phyloP scores from a whole-genome alignment of 2,329 filamentous ascomycete genomes.

The Colletotrichum cuscutae region DNA sequence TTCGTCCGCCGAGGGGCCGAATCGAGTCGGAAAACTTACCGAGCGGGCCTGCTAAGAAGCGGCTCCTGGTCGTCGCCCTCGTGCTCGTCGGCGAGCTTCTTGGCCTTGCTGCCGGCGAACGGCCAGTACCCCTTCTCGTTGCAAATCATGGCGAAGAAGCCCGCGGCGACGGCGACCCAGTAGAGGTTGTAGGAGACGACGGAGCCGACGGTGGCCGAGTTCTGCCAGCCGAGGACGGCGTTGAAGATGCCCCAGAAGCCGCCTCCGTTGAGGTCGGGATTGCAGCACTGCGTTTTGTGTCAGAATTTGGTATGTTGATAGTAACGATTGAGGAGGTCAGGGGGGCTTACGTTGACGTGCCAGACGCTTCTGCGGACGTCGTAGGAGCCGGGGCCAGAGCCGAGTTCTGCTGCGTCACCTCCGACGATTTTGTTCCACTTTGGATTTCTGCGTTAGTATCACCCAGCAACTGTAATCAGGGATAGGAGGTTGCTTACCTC shows the following conservation, averaged over 20 bases:
- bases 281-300: constrained; percentile 65
- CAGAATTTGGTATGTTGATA: neutral
- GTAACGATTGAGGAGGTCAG: too few species aligned
- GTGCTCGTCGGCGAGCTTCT: constrained; percentile 2
- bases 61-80: constrained; percentile 33
- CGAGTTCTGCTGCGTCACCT: constrained; percentile 59
- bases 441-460: neutral
- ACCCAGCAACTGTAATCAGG: neutral
- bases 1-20: neutral
- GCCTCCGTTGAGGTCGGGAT: constrained; percentile 70
- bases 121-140: constrained; percentile 33
- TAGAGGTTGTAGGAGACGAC: constrained; percentile 37
- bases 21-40: constrained; percentile 23
- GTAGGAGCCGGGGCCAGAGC: constrained; percentile 77
- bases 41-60: constrained; percentile 35
- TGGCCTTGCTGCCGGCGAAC: constrained; percentile 18
- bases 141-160: constrained; percentile 34
- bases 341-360: constrained; percentile 75
- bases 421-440: constrained; percentile 71
- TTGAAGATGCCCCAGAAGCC: constrained; percentile 81
- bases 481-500: neutral
- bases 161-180: constrained; percentile 34
- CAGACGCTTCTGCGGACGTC: constrained; percentile 81
- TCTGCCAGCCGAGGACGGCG: constrained; percentile 71
- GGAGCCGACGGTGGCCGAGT: constrained; percentile 37